Conservation (phyloP, 805 yeast species). For the Candida mattraensis region DNA sequence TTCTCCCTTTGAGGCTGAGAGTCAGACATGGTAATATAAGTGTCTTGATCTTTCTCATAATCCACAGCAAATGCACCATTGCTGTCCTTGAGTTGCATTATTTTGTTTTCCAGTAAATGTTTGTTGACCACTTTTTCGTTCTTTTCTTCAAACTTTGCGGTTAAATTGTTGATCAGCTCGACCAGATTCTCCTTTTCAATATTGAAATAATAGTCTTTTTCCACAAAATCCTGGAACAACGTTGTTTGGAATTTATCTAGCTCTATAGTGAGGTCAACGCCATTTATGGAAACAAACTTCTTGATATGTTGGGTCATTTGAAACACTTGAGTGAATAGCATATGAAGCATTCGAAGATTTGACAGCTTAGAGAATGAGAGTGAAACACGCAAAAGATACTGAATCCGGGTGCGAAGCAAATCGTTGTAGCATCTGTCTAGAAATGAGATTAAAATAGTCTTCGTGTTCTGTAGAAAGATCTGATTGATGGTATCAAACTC, state of each 20-base stretch:
- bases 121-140: conserved; percentile 38
- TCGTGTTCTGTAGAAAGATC: conserved; percentile 63
- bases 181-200: conserved; percentile 70
- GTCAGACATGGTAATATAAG: conserved; percentile 4
- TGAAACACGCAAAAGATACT: conserved; percentile 60
- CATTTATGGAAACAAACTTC: conserved; percentile 51
- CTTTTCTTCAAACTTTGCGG: conserved; percentile 44
- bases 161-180: conserved; percentile 45
- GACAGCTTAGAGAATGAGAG: conserved; percentile 64
- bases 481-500: conserved; percentile 73
- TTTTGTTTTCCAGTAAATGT: conserved; percentile 33
- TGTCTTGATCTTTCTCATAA: conserved; percentile 14
- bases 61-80: conserved; percentile 15
- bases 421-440: conserved; percentile 77
- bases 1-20: conserved; percentile 13
- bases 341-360: conserved; percentile 72
- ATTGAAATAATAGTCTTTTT: conserved; percentile 66
- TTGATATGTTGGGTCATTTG: conserved; percentile 65
- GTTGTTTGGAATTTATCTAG: conserved; percentile 76
- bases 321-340: conserved; percentile 57
- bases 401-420: conserved; percentile 57
- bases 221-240: conserved; percentile 66
- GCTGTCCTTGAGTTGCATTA: conserved; percentile 25
- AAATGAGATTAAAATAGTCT: conserved; percentile 63
- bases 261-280: conserved; percentile 45